Evolutionary conservation across 352 stramenopile species (phyloP).

Genomic region (Bremia lactucae): DNA sequence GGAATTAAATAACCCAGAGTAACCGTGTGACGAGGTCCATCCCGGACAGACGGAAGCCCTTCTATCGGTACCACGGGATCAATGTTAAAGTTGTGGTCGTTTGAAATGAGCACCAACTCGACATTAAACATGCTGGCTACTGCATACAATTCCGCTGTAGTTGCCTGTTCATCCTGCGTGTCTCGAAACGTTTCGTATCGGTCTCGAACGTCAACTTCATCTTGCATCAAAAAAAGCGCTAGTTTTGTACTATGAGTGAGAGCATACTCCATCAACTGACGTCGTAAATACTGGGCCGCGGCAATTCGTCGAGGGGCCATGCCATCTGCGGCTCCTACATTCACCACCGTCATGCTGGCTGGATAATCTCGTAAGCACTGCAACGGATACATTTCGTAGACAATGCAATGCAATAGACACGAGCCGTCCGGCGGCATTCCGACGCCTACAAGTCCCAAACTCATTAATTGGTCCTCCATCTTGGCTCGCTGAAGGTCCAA

Average conservation of each 20-base stretch:
- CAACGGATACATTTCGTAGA: slow-evolving; percentile 80
- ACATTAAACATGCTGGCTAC: slow-evolving; percentile 78
- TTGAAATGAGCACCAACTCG: slow-evolving; percentile 69
- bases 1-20: slow-evolving; percentile 71
- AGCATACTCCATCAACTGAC: slow-evolving; percentile 67
- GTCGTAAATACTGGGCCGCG: slow-evolving; percentile 47
- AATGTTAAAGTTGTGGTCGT: slow-evolving; percentile 76
- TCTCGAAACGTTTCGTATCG: slow-evolving; percentile 68
- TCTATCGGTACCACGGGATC: slow-evolving; percentile 60
- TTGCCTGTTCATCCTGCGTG: slow-evolving; percentile 64
- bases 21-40: slow-evolving; percentile 38
- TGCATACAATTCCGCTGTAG: slow-evolving; percentile 66
- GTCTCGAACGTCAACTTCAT: slow-evolving; percentile 52
- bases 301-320: slow-evolving; percentile 61
- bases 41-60: slow-evolving; percentile 45
- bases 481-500: slow-evolving; percentile 63
- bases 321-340: slow-evolving; percentile 67
- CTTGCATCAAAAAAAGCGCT: slow-evolving; percentile 57
- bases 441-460: slow-evolving; percentile 52
- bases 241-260: slow-evolving; percentile 50
- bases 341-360: slow-evolving; percentile 63
- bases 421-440: slow-evolving; percentile 76
- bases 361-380: slow-evolving; percentile 68
- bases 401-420: slow-evolving; percentile 72
- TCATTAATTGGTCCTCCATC: slow-evolving; percentile 64